Evolutionary conservation across 306 rosid genomes (phyloP), one percentile per base, ranked within the genome.

Genomic region (Cicer pinnatifidum): DNA sequence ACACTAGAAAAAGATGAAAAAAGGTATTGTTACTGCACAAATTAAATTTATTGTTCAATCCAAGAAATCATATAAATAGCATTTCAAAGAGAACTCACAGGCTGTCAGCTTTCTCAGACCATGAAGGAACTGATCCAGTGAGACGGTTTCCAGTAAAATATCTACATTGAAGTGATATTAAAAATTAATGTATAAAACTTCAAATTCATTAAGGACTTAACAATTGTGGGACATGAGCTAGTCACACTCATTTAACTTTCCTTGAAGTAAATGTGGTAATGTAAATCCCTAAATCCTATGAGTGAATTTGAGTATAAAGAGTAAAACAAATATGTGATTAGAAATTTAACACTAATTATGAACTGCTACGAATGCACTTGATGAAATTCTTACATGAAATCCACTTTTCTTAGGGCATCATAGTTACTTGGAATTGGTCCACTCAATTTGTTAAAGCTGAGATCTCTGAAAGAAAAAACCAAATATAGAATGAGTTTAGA

Each of bases 121-220:
- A 88, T 6, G 52, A 5, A 44, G 87, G 89, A 46, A 80, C 69
- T 0, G 57, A 0, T 77, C 92, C 96, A 12, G 80, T 80, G 8
- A 90, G 83, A 81, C 82, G 7, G 80, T 90, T 88, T 82, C 86
- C 85, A 37, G 88, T 88, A 40, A 90, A 82, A 84, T 80, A 85
- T 52, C 96, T 88, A 37, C 47, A 75, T 12, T 8, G 9, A 59
- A 33, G 35, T 48, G 23, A 10, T 4, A 43, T 52, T 51, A 10
- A 15, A 13, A 40, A 20, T 41, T n/a, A 59, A 35, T 44, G 6
- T 35, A 35, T 50, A 37, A 7, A 50, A 69, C 40, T 50, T 13
- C 37, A 12, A 3, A 37, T 38, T 61, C 13, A 35, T 6, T 62
- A 41, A 53, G 23, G 5, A 79, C 13, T 57, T 57, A 54, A 48